Evolutionary conservation across 495 filamentous ascomycete species (phyloP).

Genomic region (Xylaria cubensis): DNA sequence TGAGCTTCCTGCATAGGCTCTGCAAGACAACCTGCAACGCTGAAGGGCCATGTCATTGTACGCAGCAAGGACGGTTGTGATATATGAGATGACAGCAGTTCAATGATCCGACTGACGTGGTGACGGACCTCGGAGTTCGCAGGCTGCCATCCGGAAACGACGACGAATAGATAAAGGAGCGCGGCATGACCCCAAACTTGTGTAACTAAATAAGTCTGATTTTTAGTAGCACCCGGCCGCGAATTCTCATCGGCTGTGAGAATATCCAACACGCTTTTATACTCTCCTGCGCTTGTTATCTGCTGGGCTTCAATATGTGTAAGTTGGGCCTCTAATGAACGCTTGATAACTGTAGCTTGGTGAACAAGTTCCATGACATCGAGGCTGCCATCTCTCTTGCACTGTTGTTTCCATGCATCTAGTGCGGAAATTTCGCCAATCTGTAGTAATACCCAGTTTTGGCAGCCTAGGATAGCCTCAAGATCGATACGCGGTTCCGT

Average conservation of each 20-base stretch:
- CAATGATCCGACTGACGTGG: conserved; percentile 45
- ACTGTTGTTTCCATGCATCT: conserved; percentile 58
- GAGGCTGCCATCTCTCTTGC: conserved; percentile 49
- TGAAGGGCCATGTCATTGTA: conserved; percentile 58
- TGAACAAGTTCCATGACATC: conserved; percentile 53
- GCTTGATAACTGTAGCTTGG: conserved; percentile 50
- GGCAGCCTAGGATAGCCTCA: conserved; percentile 48
- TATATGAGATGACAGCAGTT: conserved; percentile 34
- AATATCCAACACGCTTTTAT: conserved; percentile 1
- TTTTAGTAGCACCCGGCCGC: conserved; percentile 13
- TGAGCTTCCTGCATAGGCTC: conserved; percentile 47
- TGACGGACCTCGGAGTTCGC: conserved; percentile 46
- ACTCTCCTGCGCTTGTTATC: not conserved
- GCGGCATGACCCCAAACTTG: conserved; percentile 57
- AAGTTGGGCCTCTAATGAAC: conserved; percentile 41
- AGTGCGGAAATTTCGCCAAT: conserved; percentile 57
- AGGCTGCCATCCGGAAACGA: conserved; percentile 62
- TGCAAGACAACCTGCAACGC: conserved; percentile 60
- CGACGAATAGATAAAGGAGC: conserved; percentile 55
- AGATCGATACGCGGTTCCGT: conserved; percentile 45
- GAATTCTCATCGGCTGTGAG: conserved; percentile 17
- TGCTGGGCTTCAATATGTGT: conserved; percentile 32
- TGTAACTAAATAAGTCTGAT: conserved; percentile 29
- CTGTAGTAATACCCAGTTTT: conserved; percentile 56
- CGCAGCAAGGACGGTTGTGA: conserved; percentile 42